Conservation (phyloP, 2,329 filamentous ascomycete species). For the Fusarium anthophilum region DNA sequence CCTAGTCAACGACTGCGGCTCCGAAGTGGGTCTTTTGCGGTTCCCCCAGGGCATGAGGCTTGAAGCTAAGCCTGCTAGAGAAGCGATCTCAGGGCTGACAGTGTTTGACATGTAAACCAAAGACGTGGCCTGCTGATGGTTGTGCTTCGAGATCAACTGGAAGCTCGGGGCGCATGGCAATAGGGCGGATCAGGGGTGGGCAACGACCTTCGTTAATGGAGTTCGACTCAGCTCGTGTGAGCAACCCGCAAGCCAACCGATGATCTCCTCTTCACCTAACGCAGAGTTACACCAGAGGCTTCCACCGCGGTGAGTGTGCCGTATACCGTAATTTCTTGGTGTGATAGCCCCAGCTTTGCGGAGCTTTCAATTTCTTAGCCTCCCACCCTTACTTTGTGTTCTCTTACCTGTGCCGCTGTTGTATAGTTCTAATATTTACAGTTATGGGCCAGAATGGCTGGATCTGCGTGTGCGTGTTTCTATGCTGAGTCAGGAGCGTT, state of each 20-base stretch:
- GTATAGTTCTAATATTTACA: conserved; percentile 2
- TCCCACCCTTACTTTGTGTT: conserved; percentile 10
- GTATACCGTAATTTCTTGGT: not conserved
- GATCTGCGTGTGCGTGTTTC: conserved; percentile 8
- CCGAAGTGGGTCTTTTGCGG: conserved; percentile 43
- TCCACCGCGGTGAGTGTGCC: conserved; percentile 29
- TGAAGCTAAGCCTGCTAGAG: not conserved
- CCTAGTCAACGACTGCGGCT: conserved; percentile 38
- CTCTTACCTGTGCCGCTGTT: conserved; percentile 11
- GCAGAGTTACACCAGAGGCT: conserved; percentile 7
- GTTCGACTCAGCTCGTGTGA: conserved; percentile 22
- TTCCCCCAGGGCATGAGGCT: conserved; percentile 39
- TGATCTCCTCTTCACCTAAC: conserved; percentile 9
- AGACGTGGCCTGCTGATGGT: too few species aligned
- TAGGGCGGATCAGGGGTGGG: not conserved
- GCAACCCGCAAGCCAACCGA: conserved; percentile 21
- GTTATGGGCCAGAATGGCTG: conserved; percentile 15
- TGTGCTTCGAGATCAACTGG: too few species aligned
- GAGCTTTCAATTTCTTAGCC: not conserved
- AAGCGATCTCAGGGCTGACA: too few species aligned
- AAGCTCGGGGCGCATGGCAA: too few species aligned
- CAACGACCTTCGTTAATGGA: not conserved
- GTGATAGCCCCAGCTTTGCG: conserved; percentile 6
- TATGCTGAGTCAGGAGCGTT: conserved; percentile 17
- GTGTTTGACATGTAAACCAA: too few species aligned